These are phyloP conservation scores for Adiantum capillusveneris DNA, from an alignment of 75 land plant genomes.

Conservation along the genomic window DNA sequence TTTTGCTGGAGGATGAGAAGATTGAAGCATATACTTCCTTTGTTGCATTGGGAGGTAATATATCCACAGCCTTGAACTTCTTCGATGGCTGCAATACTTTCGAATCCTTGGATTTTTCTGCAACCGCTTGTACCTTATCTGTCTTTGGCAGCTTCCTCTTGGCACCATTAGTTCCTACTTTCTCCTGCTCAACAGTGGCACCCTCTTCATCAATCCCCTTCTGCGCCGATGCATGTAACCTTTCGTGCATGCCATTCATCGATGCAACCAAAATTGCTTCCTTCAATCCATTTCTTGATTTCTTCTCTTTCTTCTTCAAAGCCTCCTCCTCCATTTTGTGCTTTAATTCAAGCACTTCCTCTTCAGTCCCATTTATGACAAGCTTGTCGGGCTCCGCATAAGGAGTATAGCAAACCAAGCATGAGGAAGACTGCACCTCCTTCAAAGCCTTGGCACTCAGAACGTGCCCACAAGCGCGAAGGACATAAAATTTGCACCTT, in stretches of 20 bases:
- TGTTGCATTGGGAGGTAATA: slow-evolving; percentile 62
- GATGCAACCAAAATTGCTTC: background rate
- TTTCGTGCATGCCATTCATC: background rate
- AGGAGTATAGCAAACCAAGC: slow-evolving; percentile 72
- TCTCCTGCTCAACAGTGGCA: background rate
- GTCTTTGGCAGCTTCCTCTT: background rate
- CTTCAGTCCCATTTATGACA: slow-evolving; percentile 69
- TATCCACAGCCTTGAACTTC: slow-evolving; percentile 51
- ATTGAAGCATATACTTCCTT: slow-evolving; percentile 87
- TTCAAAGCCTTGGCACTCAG: slow-evolving; percentile 77
- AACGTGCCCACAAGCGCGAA: slow-evolving; percentile 82
- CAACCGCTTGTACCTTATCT: background rate
- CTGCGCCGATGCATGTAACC: background rate
- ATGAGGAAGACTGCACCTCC: slow-evolving; percentile 73
- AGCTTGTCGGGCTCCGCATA: slow-evolving; percentile 65
- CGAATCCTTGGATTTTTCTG: background rate
- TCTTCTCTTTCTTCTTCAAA: slow-evolving; percentile 72
- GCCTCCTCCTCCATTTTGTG: slow-evolving; percentile 72
- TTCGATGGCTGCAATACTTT: slow-evolving; percentile 16
- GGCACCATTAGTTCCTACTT: background rate
- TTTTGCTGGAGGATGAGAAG: slow-evolving; percentile 87
- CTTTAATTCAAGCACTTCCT: slow-evolving; percentile 64
- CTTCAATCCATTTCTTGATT: slow-evolving; percentile 38
- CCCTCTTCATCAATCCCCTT: background rate
- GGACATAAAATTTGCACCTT: slow-evolving; percentile 60